Evolutionary conservation across 2,329 filamentous ascomycete species (phyloP).

Genomic region (Venturia asperata): DNA sequence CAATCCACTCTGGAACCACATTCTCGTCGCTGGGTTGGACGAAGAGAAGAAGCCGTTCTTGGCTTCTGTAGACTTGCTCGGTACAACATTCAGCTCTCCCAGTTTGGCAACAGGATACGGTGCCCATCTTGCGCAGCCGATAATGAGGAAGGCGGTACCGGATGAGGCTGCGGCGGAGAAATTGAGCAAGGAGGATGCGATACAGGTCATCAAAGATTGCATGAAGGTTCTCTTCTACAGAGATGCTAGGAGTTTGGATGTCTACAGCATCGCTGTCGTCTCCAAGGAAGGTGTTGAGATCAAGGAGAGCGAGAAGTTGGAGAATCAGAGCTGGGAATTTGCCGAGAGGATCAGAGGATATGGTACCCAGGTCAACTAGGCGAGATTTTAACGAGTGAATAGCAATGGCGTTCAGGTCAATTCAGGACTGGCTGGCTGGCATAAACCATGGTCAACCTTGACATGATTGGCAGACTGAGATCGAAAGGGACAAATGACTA

Average conservation of each 20-base stretch:
- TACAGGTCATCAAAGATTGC: conserved; percentile 78
- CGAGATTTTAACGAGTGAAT: not conserved
- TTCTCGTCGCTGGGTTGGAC: conserved; percentile 77
- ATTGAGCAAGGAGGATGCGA: conserved; percentile 69
- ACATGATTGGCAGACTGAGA: no score
- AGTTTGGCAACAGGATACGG: conserved; percentile 91
- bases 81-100: conserved; percentile 82
- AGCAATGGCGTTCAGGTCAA: conserved; percentile 3
- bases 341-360: conserved; percentile 92
- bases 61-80: conserved; percentile 82
- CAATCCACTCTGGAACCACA: conserved; percentile 94
- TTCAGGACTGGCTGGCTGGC: not conserved
- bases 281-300: conserved; percentile 81
- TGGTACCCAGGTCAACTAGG: conserved; percentile 60
- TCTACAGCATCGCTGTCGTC: conserved; percentile 84
- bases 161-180: conserved; percentile 71
- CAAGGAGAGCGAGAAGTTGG: conserved; percentile 77
- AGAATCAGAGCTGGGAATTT: conserved; percentile 97
- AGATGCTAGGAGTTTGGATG: conserved; percentile 85
- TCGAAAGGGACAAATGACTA: no score
- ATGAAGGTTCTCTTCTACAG: conserved; percentile 99
- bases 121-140: conserved; percentile 83
- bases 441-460: not conserved
- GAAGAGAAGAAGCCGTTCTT: conserved; percentile 83
- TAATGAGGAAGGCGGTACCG: conserved; percentile 75